These are phyloP conservation scores for Panus rudis DNA, from an alignment of 768 basidiomycete species.

Conservation along the genomic window DNA sequence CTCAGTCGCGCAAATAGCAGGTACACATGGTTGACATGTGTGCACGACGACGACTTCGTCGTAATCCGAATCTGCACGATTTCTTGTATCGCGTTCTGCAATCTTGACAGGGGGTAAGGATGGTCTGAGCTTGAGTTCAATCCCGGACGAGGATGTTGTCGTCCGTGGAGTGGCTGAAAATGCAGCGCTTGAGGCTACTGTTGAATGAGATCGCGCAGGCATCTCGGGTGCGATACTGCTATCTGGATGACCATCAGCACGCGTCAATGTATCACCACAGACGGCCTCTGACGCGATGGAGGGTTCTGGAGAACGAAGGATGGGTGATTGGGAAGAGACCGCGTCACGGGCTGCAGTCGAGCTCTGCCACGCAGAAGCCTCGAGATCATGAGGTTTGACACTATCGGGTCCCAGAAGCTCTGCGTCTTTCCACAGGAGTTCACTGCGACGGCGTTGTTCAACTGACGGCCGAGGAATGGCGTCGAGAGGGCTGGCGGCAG, in stretches of 20 bases:
- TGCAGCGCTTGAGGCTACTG: too few relatives aligned
- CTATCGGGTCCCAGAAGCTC: slow-evolving; percentile 41
- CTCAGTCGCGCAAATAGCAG: slow-evolving; percentile 59
- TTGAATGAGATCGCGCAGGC: too few relatives aligned
- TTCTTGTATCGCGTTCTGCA: too few relatives aligned
- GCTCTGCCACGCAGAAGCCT: slow-evolving; percentile 29
- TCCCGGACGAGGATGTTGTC: too few relatives aligned
- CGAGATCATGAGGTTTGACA: slow-evolving; percentile 35
- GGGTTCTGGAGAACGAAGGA: too few relatives aligned
- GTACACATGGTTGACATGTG: slow-evolving; percentile 57
- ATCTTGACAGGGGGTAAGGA: too few relatives aligned
- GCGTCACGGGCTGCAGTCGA: slow-evolving; percentile 1
- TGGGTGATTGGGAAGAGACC: slow-evolving; percentile 6
- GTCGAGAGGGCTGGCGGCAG: background rate
- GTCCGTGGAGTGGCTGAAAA: too few relatives aligned
- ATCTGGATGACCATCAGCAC: too few relatives aligned
- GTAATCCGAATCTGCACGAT: slow-evolving; percentile 4
- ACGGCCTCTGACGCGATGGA: too few relatives aligned
- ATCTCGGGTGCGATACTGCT: too few relatives aligned
- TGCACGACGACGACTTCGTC: slow-evolving; percentile 46
- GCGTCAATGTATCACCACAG: too few relatives aligned
- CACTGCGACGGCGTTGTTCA: slow-evolving; percentile 15
- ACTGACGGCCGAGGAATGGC: slow-evolving; percentile 2
- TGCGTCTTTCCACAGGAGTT: slow-evolving; percentile 35
- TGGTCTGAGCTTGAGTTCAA: too few relatives aligned